Conservation (phyloP, 805 yeast genomes). For the Candida silvatica region DNA sequence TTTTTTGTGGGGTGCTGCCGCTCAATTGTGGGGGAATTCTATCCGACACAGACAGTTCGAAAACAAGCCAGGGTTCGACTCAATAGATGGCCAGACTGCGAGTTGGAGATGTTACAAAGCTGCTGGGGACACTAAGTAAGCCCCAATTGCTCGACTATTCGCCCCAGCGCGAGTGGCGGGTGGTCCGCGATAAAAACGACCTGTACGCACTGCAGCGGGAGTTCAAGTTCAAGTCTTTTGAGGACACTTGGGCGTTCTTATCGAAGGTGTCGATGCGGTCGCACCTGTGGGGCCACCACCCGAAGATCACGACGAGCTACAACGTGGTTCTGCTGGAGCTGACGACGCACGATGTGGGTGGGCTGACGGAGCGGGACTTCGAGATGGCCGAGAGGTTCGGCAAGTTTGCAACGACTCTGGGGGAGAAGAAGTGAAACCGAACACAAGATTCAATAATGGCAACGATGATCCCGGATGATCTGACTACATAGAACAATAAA, state of each 20-base stretch:
- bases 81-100: too few relatives aligned
- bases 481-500: neutral
- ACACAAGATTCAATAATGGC: neutral
- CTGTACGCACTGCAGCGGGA: slow-evolving; percentile 23
- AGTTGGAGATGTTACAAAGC: too few relatives aligned
- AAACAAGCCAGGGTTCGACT: too few relatives aligned
- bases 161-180: neutral
- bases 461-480: neutral
- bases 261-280: slow-evolving; percentile 49
- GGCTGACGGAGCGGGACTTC: slow-evolving; percentile 48
- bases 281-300: slow-evolving; percentile 60
- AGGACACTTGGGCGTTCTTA: slow-evolving; percentile 60
- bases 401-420: slow-evolving; percentile 22
- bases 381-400: slow-evolving; percentile 44
- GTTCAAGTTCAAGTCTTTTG: slow-evolving; percentile 40
- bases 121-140: slow-evolving; percentile 8
- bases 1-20: too few relatives aligned
- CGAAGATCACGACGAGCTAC: slow-evolving; percentile 56
- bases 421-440: slow-evolving; percentile 5
- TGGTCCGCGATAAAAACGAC: neutral
- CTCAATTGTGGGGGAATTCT: too few relatives aligned
- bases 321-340: slow-evolving; percentile 45
- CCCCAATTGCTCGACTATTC: too few relatives aligned
- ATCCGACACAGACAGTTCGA: too few relatives aligned
- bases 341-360: slow-evolving; percentile 57